Conservation (phyloP, 495 filamentous ascomycete species). For the Trichodelitschia bisporula region DNA sequence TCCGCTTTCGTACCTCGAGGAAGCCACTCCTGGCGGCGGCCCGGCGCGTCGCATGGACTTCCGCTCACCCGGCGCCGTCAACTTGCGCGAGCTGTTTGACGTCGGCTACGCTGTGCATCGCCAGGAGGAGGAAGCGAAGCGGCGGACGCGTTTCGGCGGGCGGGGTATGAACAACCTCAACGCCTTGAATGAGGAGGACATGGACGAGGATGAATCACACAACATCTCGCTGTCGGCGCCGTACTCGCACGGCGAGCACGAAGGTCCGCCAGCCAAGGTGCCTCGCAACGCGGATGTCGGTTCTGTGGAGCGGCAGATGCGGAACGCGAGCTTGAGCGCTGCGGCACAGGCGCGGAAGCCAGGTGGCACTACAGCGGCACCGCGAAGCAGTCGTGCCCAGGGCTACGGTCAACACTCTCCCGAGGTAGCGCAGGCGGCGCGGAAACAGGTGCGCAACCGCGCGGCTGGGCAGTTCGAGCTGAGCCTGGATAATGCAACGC, state of each 20-base stretch:
- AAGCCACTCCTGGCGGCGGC: constrained; percentile 28
- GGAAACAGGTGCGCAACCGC: constrained; percentile 45
- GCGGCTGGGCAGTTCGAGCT: constrained; percentile 65
- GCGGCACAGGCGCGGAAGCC: constrained; percentile 33
- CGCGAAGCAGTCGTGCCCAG: too few relatives aligned
- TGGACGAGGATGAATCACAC: constrained; percentile 30
- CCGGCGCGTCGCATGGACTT: constrained; percentile 50
- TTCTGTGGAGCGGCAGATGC: constrained; percentile 65
- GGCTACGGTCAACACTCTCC: constrained; percentile 71
- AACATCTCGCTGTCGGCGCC: constrained; percentile 16
- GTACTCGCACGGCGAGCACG: constrained; percentile 21
- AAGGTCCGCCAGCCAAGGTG: constrained; percentile 42
- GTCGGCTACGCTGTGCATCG: constrained; percentile 90
- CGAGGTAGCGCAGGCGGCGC: constrained; percentile 53
- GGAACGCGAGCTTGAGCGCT: constrained; percentile 45
- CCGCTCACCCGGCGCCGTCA: constrained; percentile 84
- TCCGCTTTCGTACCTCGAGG: constrained; percentile 19
- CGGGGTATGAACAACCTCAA: constrained; percentile 29
- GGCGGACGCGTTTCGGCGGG: constrained; percentile 44
- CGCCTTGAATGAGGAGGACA: constrained; percentile 37
- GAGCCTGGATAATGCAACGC: constrained; percentile 66
- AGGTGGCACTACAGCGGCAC: too few relatives aligned
- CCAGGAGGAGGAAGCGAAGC: constrained; percentile 87
- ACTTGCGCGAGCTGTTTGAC: constrained; percentile 90
- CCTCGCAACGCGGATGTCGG: constrained; percentile 34